Percentiles rank a stretch among this genome's conserved stretches.
Conservation (phyloP, 2,329 filamentous ascomycete genomes). For the Berkeleyomyces rouxiae region DNA sequence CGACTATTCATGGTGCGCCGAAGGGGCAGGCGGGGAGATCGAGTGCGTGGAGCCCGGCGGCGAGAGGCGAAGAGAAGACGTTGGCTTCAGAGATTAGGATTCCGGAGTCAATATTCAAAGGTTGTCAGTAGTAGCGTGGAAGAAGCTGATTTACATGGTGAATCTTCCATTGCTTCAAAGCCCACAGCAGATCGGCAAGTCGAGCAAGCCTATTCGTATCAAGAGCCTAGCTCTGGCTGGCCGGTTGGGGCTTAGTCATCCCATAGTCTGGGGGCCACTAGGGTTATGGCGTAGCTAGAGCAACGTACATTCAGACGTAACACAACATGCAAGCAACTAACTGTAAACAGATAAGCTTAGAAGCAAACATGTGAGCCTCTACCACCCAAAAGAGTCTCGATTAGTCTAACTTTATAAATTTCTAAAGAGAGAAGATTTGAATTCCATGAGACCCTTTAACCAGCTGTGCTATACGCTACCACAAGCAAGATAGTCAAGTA, state of each 20-base stretch:
- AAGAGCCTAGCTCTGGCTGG: too few relatives aligned
- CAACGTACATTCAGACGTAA: too few relatives aligned
- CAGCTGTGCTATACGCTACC: too few relatives aligned
- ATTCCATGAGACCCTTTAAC: too few relatives aligned
- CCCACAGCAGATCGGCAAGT: background rate
- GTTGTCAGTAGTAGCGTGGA: background rate
- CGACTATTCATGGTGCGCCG: slow-evolving; percentile 6
- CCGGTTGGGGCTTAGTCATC: background rate
- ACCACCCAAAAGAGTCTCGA: too few relatives aligned
- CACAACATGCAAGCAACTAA: too few relatives aligned
- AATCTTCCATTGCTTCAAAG: background rate
- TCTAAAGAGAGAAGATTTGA: too few relatives aligned
- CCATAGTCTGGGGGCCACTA: background rate
- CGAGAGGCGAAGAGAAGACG: background rate
- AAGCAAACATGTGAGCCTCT: too few relatives aligned
- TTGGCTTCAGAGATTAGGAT: background rate
- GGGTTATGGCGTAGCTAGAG: background rate
- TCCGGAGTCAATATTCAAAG: background rate
- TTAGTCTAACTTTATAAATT: too few relatives aligned
- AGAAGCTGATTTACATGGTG: background rate
- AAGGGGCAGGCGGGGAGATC: background rate
- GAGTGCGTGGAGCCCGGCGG: background rate
- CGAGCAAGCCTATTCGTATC: too few relatives aligned
- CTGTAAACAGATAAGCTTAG: too few relatives aligned
- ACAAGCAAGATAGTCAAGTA: background rate